Conservation (phyloP, 495 filamentous ascomycete genomes). For the Daldinia decipiens region DNA sequence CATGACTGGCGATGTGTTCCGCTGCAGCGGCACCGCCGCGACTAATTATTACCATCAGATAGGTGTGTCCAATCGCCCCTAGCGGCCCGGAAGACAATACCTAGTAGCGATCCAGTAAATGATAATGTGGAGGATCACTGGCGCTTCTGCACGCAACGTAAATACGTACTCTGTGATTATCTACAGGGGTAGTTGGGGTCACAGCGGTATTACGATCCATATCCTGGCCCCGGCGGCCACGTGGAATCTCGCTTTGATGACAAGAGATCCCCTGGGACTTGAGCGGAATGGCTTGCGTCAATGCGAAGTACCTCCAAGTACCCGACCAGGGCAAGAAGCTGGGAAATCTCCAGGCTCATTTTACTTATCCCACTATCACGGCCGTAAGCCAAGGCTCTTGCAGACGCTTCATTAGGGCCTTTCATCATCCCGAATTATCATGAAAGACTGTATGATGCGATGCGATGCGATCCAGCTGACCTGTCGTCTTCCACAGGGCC, state of each 20-base stretch:
- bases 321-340: constrained; percentile 29
- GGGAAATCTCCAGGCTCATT: constrained; percentile 33
- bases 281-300: constrained; percentile 43
- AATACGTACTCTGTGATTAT: constrained; percentile 40
- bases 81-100: constrained; percentile 34
- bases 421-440: constrained; percentile 20
- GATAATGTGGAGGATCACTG: constrained; percentile 32
- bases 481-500: constrained; percentile 8
- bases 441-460: constrained; percentile 25
- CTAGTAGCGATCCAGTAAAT: constrained; percentile 14
- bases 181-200: constrained; percentile 41
- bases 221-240: constrained; percentile 57
- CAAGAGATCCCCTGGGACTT: constrained; percentile 45
- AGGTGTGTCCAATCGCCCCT: constrained; percentile 24
- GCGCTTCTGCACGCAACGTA: constrained; percentile 34
- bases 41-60: constrained; percentile 22
- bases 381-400: constrained; percentile 35
- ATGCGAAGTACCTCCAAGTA: constrained; percentile 43
- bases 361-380: constrained; percentile 40
- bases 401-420: constrained; percentile 14
- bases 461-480: constrained; percentile 24
- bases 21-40: constrained; percentile 31
- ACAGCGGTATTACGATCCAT: constrained; percentile 52
- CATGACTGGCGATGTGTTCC: constrained; percentile 37
- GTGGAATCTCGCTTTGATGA: constrained; percentile 50